Conservation (phyloP, 805 yeast genomes). For the Ogataea saltuana region DNA sequence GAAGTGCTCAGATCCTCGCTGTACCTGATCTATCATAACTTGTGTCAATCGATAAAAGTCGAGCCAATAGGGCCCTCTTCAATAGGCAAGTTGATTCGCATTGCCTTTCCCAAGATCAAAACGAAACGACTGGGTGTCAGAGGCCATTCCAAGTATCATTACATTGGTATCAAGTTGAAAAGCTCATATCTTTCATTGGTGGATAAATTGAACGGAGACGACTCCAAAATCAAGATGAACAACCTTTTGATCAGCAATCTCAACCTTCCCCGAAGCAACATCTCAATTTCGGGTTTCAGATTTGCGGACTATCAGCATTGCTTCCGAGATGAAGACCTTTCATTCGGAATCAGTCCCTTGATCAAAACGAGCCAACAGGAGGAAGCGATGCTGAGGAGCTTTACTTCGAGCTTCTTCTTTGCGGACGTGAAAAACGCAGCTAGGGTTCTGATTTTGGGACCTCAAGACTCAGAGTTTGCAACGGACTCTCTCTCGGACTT, state of each 20-base stretch:
- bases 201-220: slow-evolving; percentile 16
- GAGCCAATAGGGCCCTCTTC: slow-evolving; percentile 71
- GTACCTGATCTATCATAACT: slow-evolving; percentile 25
- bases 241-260: slow-evolving; percentile 13
- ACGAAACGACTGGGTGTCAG: slow-evolving; percentile 78
- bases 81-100: slow-evolving; percentile 69
- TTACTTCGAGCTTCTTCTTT: background rate
- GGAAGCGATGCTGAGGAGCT: background rate
- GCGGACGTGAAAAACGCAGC: background rate
- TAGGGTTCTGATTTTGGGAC: background rate
- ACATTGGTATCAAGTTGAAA: slow-evolving; percentile 58
- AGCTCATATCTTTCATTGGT: slow-evolving; percentile 12
- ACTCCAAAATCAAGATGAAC: slow-evolving; percentile 17
- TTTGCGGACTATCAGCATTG: slow-evolving; percentile 9
- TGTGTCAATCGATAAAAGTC: slow-evolving; percentile 27
- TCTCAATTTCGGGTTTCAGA: slow-evolving; percentile 8
- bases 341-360: slow-evolving; percentile 6
- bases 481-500: slow-evolving; percentile 1
- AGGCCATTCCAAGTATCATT: slow-evolving; percentile 79
- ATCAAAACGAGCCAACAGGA: slow-evolving; percentile 4
- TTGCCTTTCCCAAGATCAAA: slow-evolving; percentile 61
- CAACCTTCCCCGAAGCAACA: slow-evolving; percentile 7
- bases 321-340: slow-evolving; percentile 7
- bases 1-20: slow-evolving; percentile 22
- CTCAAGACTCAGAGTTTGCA: background rate